Evolutionary conservation across 2,329 filamentous ascomycete genomes (phyloP), one percentile per base, ranked within the genome.

Genomic region (Polychaeton citri): DNA sequence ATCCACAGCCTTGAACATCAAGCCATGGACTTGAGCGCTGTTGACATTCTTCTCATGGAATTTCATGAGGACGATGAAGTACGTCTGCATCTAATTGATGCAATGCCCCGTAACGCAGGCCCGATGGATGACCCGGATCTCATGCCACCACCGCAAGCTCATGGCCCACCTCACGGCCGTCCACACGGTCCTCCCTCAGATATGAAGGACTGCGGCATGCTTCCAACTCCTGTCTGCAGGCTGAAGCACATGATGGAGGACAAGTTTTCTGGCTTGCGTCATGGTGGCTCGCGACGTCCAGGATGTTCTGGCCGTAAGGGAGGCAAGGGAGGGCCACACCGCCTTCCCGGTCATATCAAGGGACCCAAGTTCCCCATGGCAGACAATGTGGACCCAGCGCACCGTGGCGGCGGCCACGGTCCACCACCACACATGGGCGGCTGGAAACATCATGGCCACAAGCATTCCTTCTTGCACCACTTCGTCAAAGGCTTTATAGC

Each of bases 1-100:
- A 67, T 81, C 41, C 65, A 76, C 40, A 68, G 76, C 51, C 69
- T 81, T 18, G 72, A 71, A 38, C 57, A 65, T 36, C 46, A 56
- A 37, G 42, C 43, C 13, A 59, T 63, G 30, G 73, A 75, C 39
- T 55, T 79, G 37, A 59, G 71, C 31, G 64, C 60, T 19, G 64
- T 84, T 38, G 67, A 70, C 33, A 60, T 81, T 24, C 55, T 72
- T 53, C 72, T 81, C 43, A 64, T 60, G 30, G 30, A 32, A 19
- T 7, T 28, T 10, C 12, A 58, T 59, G 56, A 65, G 24, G 26
- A 33, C 35, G 20, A 39, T 33, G 36, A 43, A 33, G 33, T 9
- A 17, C 34, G 36, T 36, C 39, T 38, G 34, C 54, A 38, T 38
- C 18, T 54, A 43, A 51, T 58, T 44, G 31, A 51, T 41, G 24